phyloP scores from a whole-genome alignment of 2,329 filamentous ascomycete genomes.

The Ceratocystis cubensis region DNA sequence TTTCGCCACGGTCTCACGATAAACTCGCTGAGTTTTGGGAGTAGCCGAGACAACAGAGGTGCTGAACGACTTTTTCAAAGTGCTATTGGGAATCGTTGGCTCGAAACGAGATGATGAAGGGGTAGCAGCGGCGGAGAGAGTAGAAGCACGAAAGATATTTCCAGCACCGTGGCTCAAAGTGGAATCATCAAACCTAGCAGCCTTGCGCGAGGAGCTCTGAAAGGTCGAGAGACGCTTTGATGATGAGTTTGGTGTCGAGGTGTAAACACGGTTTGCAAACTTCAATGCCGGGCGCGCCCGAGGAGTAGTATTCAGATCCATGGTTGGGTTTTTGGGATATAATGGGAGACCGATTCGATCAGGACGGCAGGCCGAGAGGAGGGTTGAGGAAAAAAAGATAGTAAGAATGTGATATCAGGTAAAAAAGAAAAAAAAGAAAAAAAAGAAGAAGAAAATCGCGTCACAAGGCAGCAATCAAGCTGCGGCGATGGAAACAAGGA shows the following conservation, averaged over 20 bases:
- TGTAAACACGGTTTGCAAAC: slow-evolving; percentile 34
- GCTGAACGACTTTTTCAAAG: slow-evolving; percentile 38
- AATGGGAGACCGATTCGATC: slow-evolving; percentile 1
- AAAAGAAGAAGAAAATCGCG: neutral
- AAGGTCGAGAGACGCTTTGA: slow-evolving; percentile 31
- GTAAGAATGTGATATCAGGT: neutral
- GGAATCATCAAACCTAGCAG: slow-evolving; percentile 18
- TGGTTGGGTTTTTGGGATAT: neutral
- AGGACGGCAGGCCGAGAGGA: neutral
- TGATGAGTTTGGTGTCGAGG: slow-evolving; percentile 23
- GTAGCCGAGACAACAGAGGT: slow-evolving; percentile 33
- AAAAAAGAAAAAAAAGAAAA: neutral
- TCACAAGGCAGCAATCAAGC: slow-evolving; percentile 14
- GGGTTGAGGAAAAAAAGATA: neutral
- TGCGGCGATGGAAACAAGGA: slow-evolving; percentile 2
- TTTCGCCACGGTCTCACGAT: slow-evolving; percentile 36
- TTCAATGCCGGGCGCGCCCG: slow-evolving; percentile 31
- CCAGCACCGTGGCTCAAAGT: slow-evolving; percentile 30
- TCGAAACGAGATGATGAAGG: slow-evolving; percentile 32
- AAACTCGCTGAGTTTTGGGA: slow-evolving; percentile 33
- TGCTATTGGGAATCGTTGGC: slow-evolving; percentile 34
- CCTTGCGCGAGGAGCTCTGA: slow-evolving; percentile 30
- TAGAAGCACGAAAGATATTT: slow-evolving; percentile 34
- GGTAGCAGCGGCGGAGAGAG: slow-evolving; percentile 28
- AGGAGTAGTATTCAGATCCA: slow-evolving; percentile 18